phyloP scores from a whole-genome alignment of 2,329 filamentous ascomycete species.

The Cytospora paraplurivora region DNA sequence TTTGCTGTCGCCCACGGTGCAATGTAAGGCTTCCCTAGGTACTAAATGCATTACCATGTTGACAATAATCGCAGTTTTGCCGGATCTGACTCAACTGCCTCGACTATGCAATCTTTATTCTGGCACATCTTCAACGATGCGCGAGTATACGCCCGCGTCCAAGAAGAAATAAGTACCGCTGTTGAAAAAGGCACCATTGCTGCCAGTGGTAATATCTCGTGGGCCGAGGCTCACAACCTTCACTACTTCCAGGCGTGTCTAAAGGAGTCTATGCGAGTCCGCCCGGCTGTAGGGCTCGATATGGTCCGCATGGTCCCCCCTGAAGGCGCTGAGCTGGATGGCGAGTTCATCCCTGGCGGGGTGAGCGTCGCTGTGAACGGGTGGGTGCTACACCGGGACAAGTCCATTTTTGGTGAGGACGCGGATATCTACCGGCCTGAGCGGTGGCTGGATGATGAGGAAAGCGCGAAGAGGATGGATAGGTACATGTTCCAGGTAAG shows the following conservation, averaged over 20 bases:
- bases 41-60: not conserved
- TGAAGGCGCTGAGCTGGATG: slow-evolving; percentile 54
- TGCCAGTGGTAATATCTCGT: slow-evolving; percentile 47
- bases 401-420: slow-evolving; percentile 51
- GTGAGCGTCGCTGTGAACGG: slow-evolving; percentile 57
- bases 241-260: slow-evolving; percentile 60
- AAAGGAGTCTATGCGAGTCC: slow-evolving; percentile 58
- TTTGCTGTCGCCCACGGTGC: slow-evolving; percentile 60
- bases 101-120: slow-evolving; percentile 60
- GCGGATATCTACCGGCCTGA: slow-evolving; percentile 56
- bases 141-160: slow-evolving; percentile 43
- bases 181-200: slow-evolving; percentile 41
- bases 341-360: slow-evolving; percentile 53
- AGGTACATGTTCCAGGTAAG: slow-evolving; percentile 58
- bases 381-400: slow-evolving; percentile 55
- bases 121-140: slow-evolving; percentile 50
- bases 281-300: slow-evolving; percentile 57
- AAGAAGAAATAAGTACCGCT: slow-evolving; percentile 48
- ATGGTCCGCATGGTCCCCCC: slow-evolving; percentile 55
- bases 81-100: slow-evolving; percentile 63
- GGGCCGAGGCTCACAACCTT: slow-evolving; percentile 50
- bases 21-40: slow-evolving; percentile 46
- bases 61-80: slow-evolving; percentile 48
- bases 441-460: slow-evolving; percentile 54
- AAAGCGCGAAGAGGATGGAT: slow-evolving; percentile 50